Percentiles rank a stretch among this genome's conserved stretches.
These are phyloP conservation scores for Rhodomyrtus tomentosa DNA, from an alignment of 345 rosid species.

Conservation along the genomic window DNA sequence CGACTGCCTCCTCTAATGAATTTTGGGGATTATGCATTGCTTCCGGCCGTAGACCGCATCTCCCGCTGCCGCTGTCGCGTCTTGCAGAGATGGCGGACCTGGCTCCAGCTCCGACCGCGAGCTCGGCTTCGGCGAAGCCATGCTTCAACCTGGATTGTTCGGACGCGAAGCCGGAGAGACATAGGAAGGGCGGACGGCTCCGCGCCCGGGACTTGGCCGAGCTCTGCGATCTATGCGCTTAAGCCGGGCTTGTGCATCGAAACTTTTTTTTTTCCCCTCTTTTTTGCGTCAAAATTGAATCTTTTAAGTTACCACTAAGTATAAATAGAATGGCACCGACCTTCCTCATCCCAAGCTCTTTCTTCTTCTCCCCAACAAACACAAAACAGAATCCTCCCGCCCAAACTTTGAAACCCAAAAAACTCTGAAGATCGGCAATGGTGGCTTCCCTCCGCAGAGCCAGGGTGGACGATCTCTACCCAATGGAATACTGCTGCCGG, in stretches of 20 bases:
- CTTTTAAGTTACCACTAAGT: no score
- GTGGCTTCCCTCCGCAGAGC: no score
- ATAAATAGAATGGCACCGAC: no score
- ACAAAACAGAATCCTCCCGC: no score
- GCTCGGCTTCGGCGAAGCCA: constrained; percentile 15
- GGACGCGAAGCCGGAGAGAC: constrained; percentile 42
- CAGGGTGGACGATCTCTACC: no score
- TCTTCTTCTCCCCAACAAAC: no score
- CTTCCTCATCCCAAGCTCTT: no score
- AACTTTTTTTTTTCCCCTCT: neutral
- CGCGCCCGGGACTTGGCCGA: constrained; percentile 75
- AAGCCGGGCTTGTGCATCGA: constrained; percentile 3
- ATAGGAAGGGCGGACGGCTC: constrained; percentile 74
- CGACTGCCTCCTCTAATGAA: neutral
- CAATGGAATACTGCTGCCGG: no score
- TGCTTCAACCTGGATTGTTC: constrained; percentile 70
- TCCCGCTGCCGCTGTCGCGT: neutral
- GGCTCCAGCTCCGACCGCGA: neutral
- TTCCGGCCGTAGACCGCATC: neutral
- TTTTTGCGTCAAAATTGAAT: neutral
- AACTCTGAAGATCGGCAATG: no score
- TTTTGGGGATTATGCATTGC: neutral
- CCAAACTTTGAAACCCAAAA: no score
- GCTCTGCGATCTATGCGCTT: constrained; percentile 97
- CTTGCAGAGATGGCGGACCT: neutral